A percentile compares a stretch with the other conserved stretches of the same genome.
Conservation (phyloP, 116 monocot species). For the Thalassia testudinum region DNA sequence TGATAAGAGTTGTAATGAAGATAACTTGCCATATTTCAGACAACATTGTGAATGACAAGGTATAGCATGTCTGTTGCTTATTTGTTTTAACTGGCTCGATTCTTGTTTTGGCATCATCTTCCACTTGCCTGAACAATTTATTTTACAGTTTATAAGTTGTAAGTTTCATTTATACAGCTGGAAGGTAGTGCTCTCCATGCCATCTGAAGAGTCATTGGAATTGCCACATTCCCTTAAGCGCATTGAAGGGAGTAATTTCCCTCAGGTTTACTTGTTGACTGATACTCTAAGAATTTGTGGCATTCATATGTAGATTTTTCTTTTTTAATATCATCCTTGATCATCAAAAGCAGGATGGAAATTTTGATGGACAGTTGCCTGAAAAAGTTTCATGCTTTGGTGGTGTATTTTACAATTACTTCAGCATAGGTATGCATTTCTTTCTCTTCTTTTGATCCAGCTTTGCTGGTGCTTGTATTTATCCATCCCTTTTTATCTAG, state of each 20-base stretch:
- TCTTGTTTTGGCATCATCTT: neutral
- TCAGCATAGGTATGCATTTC: slow-evolving; percentile 67
- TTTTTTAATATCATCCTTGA: neutral
- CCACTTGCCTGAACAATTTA: neutral
- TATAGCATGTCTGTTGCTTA: no score
- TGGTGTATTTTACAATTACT: slow-evolving; percentile 93
- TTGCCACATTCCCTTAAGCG: slow-evolving; percentile 55
- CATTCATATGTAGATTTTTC: neutral
- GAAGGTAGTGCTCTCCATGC: slow-evolving; percentile 52
- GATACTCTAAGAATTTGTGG: neutral
- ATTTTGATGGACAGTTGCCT: slow-evolving; percentile 25
- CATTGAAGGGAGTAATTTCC: slow-evolving; percentile 21
- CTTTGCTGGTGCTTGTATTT: no score
- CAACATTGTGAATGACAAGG: no score
- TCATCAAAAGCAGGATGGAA: slow-evolving; percentile 22
- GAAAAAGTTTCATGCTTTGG: slow-evolving; percentile 49
- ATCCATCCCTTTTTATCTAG: no score
- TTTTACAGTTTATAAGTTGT: neutral
- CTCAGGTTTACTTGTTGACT: slow-evolving; percentile 26
- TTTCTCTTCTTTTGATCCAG: neutral
- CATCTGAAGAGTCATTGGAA: slow-evolving; percentile 30
- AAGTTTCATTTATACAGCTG: slow-evolving; percentile 44
- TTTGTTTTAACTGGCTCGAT: neutral
- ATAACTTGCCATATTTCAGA: no score
- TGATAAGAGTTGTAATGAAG: no score